Evolutionary conservation across 345 rosid species (phyloP), one percentile per base, ranked within the genome.

Genomic region (Salix caprea): DNA sequence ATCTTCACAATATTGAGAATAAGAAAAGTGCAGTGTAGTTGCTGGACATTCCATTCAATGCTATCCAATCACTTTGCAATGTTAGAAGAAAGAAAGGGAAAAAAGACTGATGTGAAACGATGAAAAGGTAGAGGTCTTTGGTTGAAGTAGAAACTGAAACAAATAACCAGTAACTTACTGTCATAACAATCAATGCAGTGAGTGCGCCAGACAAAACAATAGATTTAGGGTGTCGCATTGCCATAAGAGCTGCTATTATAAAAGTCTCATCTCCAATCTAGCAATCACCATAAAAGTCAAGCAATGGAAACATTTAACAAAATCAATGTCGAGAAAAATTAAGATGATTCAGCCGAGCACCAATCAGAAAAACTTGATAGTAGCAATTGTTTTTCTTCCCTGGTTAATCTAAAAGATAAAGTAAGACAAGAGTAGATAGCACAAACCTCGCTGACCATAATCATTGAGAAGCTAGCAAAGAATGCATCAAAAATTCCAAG

Each of bases 201-300:
- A 96, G 97, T 1, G 99, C 99, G 75, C 99, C 99, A 19, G 94
- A 94, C 18, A 96, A 70, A 77, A 96, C 99, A 44, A 76, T 96
- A 39, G 99, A 89, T 82, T 92, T 96, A 10, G 99, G 99, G 70
- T 96, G 98, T 40, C 99, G 95, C 99, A 96, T 96, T 21, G 99
- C 99, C 99, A 96, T 94, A 69, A 96, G 89, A 62, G 99, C 99
- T 48, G 99, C 99, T 85, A 96, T 96, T 68, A 96, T 96, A 81
- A 96, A 96, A 7, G 99, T 96, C 75, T 96, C 99, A 86, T 96
- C 99, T 58, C 99, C 99, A 84, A 94, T 90, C 99, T 93, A 75
- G 44, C 74, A 76, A 58, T 36, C 72, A 76, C 70, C 28, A 71
- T 14, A 34, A 67, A 16, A 77, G 18, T 19, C 44, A 34, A 68